Evolutionary conservation across 768 basidiomycete species (phyloP).

Genomic region (Mycena epipterygia): DNA sequence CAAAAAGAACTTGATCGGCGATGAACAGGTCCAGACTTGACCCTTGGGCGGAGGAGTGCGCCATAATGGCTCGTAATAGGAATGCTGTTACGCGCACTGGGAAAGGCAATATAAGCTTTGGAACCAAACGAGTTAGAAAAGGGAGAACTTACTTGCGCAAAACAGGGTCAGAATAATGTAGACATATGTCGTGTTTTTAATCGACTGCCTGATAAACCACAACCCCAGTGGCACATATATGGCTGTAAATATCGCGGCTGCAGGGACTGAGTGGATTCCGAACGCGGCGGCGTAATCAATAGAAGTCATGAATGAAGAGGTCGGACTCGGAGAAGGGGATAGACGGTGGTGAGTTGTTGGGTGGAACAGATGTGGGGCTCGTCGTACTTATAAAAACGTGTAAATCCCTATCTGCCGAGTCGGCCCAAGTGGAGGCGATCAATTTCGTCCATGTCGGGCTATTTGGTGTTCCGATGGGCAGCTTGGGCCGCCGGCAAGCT

Average conservation of each 20-base stretch:
- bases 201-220: slow-evolving; percentile 49
- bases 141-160: slow-evolving; percentile 50
- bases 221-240: slow-evolving; percentile 48
- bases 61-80: slow-evolving; percentile 53
- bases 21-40: slow-evolving; percentile 51
- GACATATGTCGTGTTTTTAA: slow-evolving; percentile 50
- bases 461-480: too few species aligned
- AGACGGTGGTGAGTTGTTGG: too few species aligned
- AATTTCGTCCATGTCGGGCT: too few species aligned
- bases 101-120: background rate
- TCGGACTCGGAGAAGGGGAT: too few species aligned
- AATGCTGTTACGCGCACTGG: slow-evolving; percentile 59
- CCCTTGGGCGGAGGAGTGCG: slow-evolving; percentile 46
- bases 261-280: slow-evolving; percentile 52
- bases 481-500: too few species aligned
- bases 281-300: slow-evolving; percentile 48
- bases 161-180: slow-evolving; percentile 52
- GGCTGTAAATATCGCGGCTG: slow-evolving; percentile 51
- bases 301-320: slow-evolving; percentile 3
- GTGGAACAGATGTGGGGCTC: too few species aligned
- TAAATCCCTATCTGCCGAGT: too few species aligned
- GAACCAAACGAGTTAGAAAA: background rate
- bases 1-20: slow-evolving; percentile 54
- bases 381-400: too few species aligned
- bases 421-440: too few species aligned